Conservation (phyloP, 305 asterid genomes). For the Solanum aculeatissimum region DNA sequence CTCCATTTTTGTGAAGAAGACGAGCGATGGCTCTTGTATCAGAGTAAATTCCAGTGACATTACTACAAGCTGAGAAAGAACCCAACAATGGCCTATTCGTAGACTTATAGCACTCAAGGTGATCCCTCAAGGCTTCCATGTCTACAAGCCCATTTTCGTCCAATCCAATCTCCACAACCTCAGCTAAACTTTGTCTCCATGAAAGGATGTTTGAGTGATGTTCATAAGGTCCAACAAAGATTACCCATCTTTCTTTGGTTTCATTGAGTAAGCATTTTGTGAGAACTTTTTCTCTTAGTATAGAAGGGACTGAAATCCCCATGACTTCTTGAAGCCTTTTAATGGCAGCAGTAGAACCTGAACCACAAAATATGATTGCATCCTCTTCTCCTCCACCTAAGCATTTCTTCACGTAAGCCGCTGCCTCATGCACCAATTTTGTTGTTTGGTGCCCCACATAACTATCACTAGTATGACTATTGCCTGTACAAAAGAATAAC, state of each 20-base stretch:
- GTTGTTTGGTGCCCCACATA: slow-evolving; percentile 46
- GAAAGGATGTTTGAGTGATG: slow-evolving; percentile 72
- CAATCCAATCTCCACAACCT: slow-evolving; percentile 63
- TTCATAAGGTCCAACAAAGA: slow-evolving; percentile 61
- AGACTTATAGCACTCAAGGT: slow-evolving; percentile 17
- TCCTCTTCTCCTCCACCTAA: slow-evolving; percentile 48
- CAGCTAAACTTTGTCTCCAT: slow-evolving; percentile 65
- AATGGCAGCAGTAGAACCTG: slow-evolving; percentile 67
- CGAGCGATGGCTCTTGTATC: slow-evolving; percentile 39
- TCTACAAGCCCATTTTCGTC: slow-evolving; percentile 35
- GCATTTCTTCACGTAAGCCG: slow-evolving; percentile 44
- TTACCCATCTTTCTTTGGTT: slow-evolving; percentile 44
- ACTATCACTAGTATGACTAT: slow-evolving; percentile 61
- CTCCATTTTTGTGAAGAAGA: slow-evolving; percentile 49
- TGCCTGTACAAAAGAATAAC: slow-evolving; percentile 20
- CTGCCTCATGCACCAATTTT: slow-evolving; percentile 33
- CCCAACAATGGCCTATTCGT: slow-evolving; percentile 42
- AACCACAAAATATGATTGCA: slow-evolving; percentile 46
- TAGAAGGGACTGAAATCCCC: slow-evolving; percentile 46
- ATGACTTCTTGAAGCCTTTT: slow-evolving; percentile 69
- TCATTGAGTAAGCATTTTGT: slow-evolving; percentile 13
- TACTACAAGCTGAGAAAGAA: slow-evolving; percentile 73
- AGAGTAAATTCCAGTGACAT: slow-evolving; percentile 48
- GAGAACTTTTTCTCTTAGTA: slow-evolving; percentile 24
- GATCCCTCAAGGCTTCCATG: slow-evolving; percentile 27